phyloP scores from a whole-genome alignment of 805 yeast species.

The Candida verbasci region DNA sequence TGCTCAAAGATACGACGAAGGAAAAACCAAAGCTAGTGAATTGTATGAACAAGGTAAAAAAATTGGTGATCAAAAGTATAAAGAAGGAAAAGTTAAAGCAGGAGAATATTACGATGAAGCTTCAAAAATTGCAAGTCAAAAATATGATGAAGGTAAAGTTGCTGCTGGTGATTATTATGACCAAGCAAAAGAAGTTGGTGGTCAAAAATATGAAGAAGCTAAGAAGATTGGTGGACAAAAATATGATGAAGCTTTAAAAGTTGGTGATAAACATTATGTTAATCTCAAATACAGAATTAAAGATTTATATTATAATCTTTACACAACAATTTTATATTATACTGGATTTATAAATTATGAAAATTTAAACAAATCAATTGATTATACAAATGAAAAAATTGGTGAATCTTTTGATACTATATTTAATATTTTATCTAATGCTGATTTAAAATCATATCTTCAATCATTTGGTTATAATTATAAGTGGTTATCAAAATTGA shows the following conservation, averaged over 20 bases:
- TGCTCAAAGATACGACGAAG: slow-evolving; percentile 4
- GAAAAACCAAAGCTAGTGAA: slow-evolving; percentile 1
- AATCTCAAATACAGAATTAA: background rate
- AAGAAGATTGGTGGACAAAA: too few relatives aligned
- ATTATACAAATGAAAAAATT: slow-evolving; percentile 5
- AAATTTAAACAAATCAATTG: slow-evolving; percentile 2
- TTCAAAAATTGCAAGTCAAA: background rate
- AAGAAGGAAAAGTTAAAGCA: background rate
- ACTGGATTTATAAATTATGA: slow-evolving; percentile 2
- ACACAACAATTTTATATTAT: slow-evolving; percentile 1
- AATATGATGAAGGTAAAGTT: slow-evolving; percentile 1
- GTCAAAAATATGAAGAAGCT: background rate
- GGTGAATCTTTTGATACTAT: slow-evolving; percentile 12
- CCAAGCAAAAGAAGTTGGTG: background rate
- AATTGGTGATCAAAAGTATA: slow-evolving; percentile 1
- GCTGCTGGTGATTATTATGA: slow-evolving; percentile 1
- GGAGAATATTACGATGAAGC: slow-evolving; percentile 6
- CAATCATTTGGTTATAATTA: slow-evolving; percentile 37
- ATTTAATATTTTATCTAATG: slow-evolving; percentile 38
- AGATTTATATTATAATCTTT: slow-evolving; percentile 1
- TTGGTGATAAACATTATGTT: slow-evolving; percentile 1
- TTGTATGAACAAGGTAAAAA: slow-evolving; percentile 2
- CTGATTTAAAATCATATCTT: slow-evolving; percentile 39
- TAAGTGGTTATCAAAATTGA: slow-evolving; percentile 14
- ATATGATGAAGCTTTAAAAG: slow-evolving; percentile 1